Evolutionary conservation across 2,329 filamentous ascomycete species (phyloP), one percentile per base, ranked within the genome.

Genomic region (Cladorrhinum sp.): DNA sequence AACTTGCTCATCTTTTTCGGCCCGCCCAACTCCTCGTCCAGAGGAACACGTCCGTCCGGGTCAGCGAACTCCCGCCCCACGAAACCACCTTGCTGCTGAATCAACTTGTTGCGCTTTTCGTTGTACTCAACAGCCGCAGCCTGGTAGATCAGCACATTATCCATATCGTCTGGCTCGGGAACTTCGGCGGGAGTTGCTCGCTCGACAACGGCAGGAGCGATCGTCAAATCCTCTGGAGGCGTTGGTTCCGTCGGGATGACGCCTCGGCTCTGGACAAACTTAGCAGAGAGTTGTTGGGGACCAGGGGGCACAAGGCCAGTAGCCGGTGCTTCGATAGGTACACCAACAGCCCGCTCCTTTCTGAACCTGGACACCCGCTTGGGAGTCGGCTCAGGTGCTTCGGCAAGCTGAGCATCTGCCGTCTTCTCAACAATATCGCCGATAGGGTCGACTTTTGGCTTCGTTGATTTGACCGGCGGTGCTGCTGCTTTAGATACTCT

Each of bases 101-200:
- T 92, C 75, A 96, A 87, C 69, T 84, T 85, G 72, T 93, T 96
- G 20, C 94, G 88, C 73, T 91, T 81, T 50, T 85, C 86, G 73
- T 96, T 89, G 73, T 96, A 96, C 71, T 96, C 90, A 39, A 86
- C 84, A 7, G 90, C 88, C 14, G 96, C 86, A 73, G 96, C 89
- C 64, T 90, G 86, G 57, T 89, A 83, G 55, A 94, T 79, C 28
- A 93, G 77, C 20, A 86, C 80, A 4, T 89, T 85, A 67, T 96
- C 89, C 42, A 94, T 79, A 65, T 90, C 87, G 66, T 90, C 84
- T 0, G 85, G 84, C 62, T 75, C 74, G 48, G 64, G 70, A 7
- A 72, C 66, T 24, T 66, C 66, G 1, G 67, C 59, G 2, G 74
- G 70, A 8, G 75, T 71, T 49, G 81, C 76, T 46, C 82, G 81